Evolutionary conservation across 2,329 filamentous ascomycete species (phyloP).

Genomic region (Ophiostoma sp.): DNA sequence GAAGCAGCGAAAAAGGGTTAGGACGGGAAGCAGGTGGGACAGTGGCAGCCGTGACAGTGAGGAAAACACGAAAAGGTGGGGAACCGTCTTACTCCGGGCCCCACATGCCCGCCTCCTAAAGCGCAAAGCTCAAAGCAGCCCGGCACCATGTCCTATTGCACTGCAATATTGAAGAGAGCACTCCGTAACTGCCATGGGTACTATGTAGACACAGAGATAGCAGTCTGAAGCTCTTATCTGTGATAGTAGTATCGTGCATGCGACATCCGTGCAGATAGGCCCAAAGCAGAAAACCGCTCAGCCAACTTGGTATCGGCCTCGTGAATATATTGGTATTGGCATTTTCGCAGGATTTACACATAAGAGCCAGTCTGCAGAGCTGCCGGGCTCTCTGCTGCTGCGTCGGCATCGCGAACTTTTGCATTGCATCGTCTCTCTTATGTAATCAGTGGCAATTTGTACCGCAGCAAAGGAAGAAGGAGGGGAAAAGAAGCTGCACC

Average conservation of each 20-base stretch:
- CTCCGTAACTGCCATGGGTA: no score
- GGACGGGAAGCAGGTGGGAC: background rate
- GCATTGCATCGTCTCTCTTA: background rate
- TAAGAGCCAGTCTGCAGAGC: background rate
- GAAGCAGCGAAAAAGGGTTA: background rate
- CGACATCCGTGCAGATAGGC: background rate
- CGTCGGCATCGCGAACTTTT: no score
- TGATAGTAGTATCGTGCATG: background rate
- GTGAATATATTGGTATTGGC: background rate
- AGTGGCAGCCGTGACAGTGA: background rate
- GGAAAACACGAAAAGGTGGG: background rate
- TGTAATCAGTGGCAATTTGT: background rate
- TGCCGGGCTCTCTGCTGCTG: no score
- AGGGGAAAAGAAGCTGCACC: background rate
- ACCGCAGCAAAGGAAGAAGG: background rate
- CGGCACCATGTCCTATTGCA: background rate
- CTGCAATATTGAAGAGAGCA: background rate
- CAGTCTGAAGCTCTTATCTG: background rate
- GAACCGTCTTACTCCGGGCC: background rate
- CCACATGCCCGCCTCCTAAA: background rate
- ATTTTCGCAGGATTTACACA: background rate
- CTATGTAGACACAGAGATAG: no score
- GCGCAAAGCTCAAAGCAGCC: background rate
- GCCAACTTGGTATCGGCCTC: background rate
- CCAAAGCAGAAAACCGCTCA: slow-evolving; percentile 1